These are phyloP conservation scores for Leccinum glutinopallens DNA, from an alignment of 1,284 basidiomycete genomes.

Conservation along the genomic window DNA sequence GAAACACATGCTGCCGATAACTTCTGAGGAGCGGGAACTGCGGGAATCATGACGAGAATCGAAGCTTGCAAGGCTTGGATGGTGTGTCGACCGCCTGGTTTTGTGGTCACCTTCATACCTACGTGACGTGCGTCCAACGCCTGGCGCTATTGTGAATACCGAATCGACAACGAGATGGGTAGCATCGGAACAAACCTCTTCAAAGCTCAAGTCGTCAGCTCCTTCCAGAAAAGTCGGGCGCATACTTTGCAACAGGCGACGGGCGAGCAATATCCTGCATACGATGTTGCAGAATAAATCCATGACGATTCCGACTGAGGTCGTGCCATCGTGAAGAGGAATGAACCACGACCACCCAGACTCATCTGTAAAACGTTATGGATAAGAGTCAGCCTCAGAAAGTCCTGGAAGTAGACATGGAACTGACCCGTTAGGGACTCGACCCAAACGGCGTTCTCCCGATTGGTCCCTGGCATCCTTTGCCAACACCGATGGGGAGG, in stretches of 20 bases:
- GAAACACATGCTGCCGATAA: slow-evolving; percentile 47
- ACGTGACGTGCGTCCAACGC: slow-evolving; percentile 46
- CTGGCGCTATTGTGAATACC: slow-evolving; percentile 31
- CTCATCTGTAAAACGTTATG: too few relatives aligned
- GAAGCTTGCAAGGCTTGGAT: slow-evolving; percentile 57
- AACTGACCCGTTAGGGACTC: too few relatives aligned
- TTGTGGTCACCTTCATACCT: slow-evolving; percentile 51
- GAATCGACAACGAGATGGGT: neutral
- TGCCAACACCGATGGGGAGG: slow-evolving; percentile 47
- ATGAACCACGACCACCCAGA: too few relatives aligned
- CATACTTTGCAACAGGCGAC: slow-evolving; percentile 50
- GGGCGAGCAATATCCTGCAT: slow-evolving; percentile 42
- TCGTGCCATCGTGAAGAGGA: too few relatives aligned
- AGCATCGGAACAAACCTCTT: slow-evolving; percentile 41
- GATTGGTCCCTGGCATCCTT: slow-evolving; percentile 27
- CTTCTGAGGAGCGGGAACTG: slow-evolving; percentile 46
- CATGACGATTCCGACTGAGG: too few relatives aligned
- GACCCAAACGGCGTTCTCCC: too few relatives aligned
- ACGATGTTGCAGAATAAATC: too few relatives aligned
- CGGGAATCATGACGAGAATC: slow-evolving; percentile 50
- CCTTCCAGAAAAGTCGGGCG: slow-evolving; percentile 49
- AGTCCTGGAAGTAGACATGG: too few relatives aligned
- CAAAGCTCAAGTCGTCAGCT: slow-evolving; percentile 38
- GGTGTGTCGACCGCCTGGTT: slow-evolving; percentile 61
- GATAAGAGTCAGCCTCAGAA: too few relatives aligned